phyloP scores from a whole-genome alignment of 371 early-diverging fungal genomes.

The Mucor plumbeus region DNA sequence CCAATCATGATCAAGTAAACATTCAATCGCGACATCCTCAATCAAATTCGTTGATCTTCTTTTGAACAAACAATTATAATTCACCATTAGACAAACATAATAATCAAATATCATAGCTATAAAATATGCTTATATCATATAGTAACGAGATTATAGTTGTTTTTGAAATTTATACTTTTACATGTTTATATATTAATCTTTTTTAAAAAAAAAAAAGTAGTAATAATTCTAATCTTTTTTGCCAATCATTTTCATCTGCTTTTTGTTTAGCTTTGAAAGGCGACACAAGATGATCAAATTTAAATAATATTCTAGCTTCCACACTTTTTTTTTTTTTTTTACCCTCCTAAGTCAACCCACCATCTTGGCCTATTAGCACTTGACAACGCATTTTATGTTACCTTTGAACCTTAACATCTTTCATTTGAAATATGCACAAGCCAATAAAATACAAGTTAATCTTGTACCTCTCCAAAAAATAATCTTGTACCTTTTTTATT shows the following conservation, averaged over 20 bases:
- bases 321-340: neutral
- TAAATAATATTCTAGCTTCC: neutral
- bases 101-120: neutral
- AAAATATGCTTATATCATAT: neutral
- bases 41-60: conserved; percentile 29
- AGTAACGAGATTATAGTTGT: neutral
- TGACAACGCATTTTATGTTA: conserved; percentile 16
- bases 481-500: neutral
- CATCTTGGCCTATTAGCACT: conserved; percentile 16
- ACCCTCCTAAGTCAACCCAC: neutral
- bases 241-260: neutral
- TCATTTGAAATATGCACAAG: neutral
- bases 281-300: conserved; percentile 12
- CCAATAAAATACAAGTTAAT: neutral
- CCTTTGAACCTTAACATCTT: neutral
- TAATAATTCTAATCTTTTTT: neutral
- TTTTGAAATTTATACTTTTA: neutral
- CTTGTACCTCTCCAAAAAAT: neutral
- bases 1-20: conserved; percentile 20
- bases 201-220: neutral
- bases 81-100: neutral
- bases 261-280: conserved; percentile 9
- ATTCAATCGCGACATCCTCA: conserved; percentile 30
- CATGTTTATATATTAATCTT: neutral
- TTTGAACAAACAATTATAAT: neutral